Evolutionary conservation across 2,329 filamentous ascomycete genomes (phyloP).

Genomic region (Fusarium praegraminearum): DNA sequence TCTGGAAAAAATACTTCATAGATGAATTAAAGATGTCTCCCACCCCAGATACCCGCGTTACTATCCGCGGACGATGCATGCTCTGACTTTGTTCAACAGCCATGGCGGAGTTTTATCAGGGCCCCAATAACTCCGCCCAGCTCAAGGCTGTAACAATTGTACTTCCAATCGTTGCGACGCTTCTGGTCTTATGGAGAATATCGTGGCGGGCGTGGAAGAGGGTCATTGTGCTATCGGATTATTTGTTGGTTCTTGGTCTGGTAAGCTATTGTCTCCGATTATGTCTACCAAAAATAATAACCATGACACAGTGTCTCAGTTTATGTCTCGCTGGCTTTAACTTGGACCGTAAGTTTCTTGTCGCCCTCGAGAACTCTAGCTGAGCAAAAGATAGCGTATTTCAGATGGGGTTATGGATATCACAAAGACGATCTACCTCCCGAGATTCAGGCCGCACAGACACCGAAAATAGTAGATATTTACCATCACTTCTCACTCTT

Average conservation of each 20-base stretch:
- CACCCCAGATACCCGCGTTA: too few relatives aligned
- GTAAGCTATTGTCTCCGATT: background rate
- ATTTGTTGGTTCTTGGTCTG: background rate
- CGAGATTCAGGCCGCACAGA: background rate
- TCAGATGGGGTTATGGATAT: conserved; percentile 12
- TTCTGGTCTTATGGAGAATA: conserved; percentile 10
- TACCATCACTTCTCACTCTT: fast-evolving
- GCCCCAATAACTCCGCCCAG: conserved; percentile 10
- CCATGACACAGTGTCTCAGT: background rate
- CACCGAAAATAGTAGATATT: background rate
- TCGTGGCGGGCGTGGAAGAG: background rate
- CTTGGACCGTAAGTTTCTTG: background rate
- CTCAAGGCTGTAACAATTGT: conserved; percentile 3
- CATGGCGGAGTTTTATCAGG: conserved; percentile 5
- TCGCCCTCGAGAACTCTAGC: fast-evolving
- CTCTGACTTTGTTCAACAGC: too few relatives aligned
- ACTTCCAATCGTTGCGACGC: background rate
- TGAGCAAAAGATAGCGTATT: background rate
- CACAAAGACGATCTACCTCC: conserved; percentile 12
- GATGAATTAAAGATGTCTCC: too few relatives aligned
- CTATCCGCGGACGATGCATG: too few relatives aligned
- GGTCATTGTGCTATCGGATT: background rate
- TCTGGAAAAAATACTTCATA: too few relatives aligned
- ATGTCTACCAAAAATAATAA: background rate
- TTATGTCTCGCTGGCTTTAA: conserved; percentile 11